These are phyloP conservation scores for Trichoderma simmonsii DNA, from an alignment of 2,329 filamentous ascomycete species.

Conservation along the genomic window DNA sequence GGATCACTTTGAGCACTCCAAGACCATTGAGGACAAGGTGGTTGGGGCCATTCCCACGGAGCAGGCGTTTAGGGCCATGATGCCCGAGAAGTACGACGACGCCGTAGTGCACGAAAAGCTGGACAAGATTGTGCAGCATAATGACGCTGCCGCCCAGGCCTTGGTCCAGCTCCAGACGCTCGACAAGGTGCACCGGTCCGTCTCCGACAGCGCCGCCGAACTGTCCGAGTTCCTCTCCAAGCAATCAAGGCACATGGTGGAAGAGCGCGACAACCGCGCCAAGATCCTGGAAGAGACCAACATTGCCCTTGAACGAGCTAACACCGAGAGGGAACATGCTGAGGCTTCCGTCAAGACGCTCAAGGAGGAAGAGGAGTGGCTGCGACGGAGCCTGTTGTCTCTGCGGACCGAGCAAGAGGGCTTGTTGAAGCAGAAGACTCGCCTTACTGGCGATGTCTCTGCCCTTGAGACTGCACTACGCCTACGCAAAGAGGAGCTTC, in stretches of 20 bases:
- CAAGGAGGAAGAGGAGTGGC: slow-evolving; percentile 50
- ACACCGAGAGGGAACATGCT: slow-evolving; percentile 62
- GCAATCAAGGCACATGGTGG: slow-evolving; percentile 70
- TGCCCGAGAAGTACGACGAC: slow-evolving; percentile 62
- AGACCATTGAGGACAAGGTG: slow-evolving; percentile 59
- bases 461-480: slow-evolving; percentile 86
- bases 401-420: slow-evolving; percentile 70
- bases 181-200: slow-evolving; percentile 84
- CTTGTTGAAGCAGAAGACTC: slow-evolving; percentile 72
- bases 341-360: slow-evolving; percentile 53
- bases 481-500: slow-evolving; percentile 85
- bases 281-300: slow-evolving; percentile 76
- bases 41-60: slow-evolving; percentile 60
- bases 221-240: slow-evolving; percentile 76
- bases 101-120: slow-evolving; percentile 37
- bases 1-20: slow-evolving; percentile 85
- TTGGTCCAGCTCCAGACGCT: slow-evolving; percentile 75
- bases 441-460: slow-evolving; percentile 80
- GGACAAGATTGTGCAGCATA: slow-evolving; percentile 57
- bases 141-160: slow-evolving; percentile 63
- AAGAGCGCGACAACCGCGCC: slow-evolving; percentile 76
- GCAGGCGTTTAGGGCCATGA: slow-evolving; percentile 42
- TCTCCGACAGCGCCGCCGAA: slow-evolving; percentile 78
- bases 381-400: slow-evolving; percentile 53
- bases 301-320: slow-evolving; percentile 74